Evolutionary conservation across 164 flowering plant genomes (phyloP), one percentile per base, ranked within the genome.

Genomic region (Piper betle): DNA sequence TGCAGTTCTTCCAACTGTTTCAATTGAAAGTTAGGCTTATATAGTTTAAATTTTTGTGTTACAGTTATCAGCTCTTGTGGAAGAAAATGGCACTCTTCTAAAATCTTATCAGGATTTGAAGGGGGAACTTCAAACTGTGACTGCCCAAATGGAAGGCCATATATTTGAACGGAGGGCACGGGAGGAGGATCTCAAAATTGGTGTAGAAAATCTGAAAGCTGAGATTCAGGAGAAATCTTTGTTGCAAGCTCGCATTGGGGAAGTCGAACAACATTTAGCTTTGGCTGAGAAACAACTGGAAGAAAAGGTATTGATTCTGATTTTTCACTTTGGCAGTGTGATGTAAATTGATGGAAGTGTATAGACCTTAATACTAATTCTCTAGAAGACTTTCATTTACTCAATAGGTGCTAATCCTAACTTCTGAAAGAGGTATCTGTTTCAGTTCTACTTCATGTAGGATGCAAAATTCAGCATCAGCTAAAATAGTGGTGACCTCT

Each of bases 31-130:
- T 58, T 58, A 2, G 25, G 46, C 41, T 66, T 57, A 62, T 11
- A 58, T 41, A 37, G 33, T 39, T 39, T 20, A 38, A 55, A 57
- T 8, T 12, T 66, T 57, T 8, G 10, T 10, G 15, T 53, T 74
- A 38, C 88, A 93, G 99, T 75, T 93, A 64, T 73, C 83, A 71
- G 77, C 91, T 58, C 63, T 82, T 8, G 67, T 77, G 81, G 96
- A 88, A 72, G 97, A 93, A 73, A 90, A 87, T 62, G 74, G 69
- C 63, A 62, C 68, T 57, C 82, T 87, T 59, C 80, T 68, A 66
- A 84, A 81, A 70, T 71, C 84, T 55, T 64, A 80, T 71, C 78
- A 80, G 68, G 76, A 66, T 64, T 58, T 79, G 17, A 82, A 75
- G 68, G 80, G 78, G 54, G 97, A 90, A 73, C 84, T 86, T 63